A percentile compares a stretch with the other conserved stretches of the same genome.
Conservation (phyloP, 768 basidiomycete species). For the Auriscalpium microsporum region DNA sequence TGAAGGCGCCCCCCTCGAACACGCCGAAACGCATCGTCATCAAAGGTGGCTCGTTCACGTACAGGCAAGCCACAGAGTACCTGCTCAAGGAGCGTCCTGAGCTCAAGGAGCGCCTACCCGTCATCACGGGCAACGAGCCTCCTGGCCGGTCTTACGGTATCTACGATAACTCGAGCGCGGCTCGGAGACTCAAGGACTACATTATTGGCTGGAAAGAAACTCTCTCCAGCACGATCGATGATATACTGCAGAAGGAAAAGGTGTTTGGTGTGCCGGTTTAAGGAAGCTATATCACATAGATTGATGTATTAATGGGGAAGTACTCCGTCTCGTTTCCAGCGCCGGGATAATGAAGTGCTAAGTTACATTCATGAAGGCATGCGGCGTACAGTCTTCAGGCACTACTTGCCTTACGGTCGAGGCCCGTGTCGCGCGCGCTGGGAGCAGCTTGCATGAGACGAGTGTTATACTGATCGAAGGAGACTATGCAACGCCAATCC, state of each 20-base stretch:
- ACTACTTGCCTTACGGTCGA: too few species aligned
- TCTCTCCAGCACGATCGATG: neutral
- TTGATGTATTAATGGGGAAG: too few species aligned
- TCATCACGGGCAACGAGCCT: neutral
- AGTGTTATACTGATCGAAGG: too few species aligned
- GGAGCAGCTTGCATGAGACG: too few species aligned
- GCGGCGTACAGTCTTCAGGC: too few species aligned
- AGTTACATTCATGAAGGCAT: too few species aligned
- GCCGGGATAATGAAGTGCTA: too few species aligned
- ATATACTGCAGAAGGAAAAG: neutral
- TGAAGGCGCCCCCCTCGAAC: slow-evolving; percentile 6
- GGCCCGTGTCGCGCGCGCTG: too few species aligned
- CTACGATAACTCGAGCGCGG: neutral
- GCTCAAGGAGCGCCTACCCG: slow-evolving; percentile 2
- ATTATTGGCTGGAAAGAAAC: neutral
- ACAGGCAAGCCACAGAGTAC: slow-evolving; percentile 16
- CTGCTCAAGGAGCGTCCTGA: slow-evolving; percentile 14
- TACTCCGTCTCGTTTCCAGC: too few species aligned
- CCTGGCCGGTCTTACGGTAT: neutral
- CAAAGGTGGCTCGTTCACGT: slow-evolving; percentile 16
- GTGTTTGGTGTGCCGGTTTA: neutral
- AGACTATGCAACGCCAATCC: too few species aligned
- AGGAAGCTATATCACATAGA: too few species aligned
- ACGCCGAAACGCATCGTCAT: slow-evolving; percentile 18
- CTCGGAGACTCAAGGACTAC: neutral